Base-by-base conservation (phyloP, 208 protist genomes). In the Trypanosoma congolense region DNA sequence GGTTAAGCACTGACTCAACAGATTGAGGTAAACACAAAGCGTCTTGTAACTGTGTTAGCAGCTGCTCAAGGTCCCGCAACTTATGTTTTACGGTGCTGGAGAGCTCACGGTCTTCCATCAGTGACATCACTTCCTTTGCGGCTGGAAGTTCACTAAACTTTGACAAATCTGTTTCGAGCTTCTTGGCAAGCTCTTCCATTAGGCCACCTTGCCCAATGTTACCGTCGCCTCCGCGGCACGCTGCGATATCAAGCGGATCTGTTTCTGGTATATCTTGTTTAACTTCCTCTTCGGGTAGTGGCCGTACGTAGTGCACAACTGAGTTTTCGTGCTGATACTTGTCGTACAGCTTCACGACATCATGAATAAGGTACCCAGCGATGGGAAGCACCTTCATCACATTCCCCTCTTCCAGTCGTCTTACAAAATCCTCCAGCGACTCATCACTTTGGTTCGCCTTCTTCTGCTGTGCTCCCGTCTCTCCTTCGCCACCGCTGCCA, bases 251-350 rank as follows among this genome's bases (percentile, higher is more conserved):
- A 9, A 51, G 29, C 0, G 6, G 10, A 10, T 47, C 53, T 25
- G 36, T 28, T 29, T 61, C 62, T 21, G 83, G 83, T 19, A 80
- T 62, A 47, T 90, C 78, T 9, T 60, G 71, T 26, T 67, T 58
- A 40, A 84, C 70, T 30, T 40, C 59, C 25, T 78, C 68, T 6
- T 64, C 51, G 29, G 61, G 22, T 14, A 53, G 42, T 9, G 65
- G 53, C 18, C 73, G 71, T 14, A 46, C 51, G 10, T 80, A 80
- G 62, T 87, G 87, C 10, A 90, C 67, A 1, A 83, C 63, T 14
- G 45, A 31, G 43, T 90, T 90, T 52, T 90, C 83, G 19, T 70
- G 61, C 35, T 77, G 55, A 51, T 80, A 87, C 61, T 71, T 65
- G 10, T 70, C 55, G 10, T 76, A 38, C 1, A 73, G 49, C 14